Conservation (phyloP, 2,329 filamentous ascomycete species). For the Magnaporthiopsis incrustans region DNA sequence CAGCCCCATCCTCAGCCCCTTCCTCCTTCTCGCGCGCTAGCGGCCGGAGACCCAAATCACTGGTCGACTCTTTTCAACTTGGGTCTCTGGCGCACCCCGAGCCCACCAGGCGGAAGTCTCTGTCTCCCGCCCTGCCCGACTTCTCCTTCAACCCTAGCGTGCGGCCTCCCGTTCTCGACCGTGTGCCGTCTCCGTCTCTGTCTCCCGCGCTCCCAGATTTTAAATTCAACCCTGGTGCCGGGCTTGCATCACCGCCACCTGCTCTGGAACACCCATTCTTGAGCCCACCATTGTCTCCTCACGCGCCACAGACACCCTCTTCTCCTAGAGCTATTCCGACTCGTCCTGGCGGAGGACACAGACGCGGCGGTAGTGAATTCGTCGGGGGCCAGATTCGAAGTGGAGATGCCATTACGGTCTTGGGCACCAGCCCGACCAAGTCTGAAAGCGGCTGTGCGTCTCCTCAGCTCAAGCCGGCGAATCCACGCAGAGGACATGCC, state of each 20-base stretch:
- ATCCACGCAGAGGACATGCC: conserved; percentile 59
- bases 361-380: conserved; percentile 78
- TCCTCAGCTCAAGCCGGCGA: conserved; percentile 43
- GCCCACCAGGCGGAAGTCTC: conserved; percentile 19
- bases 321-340: conserved; percentile 41
- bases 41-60: conserved; percentile 44
- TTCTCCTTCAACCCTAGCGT: conserved; percentile 50
- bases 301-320: conserved; percentile 10
- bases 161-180: conserved; percentile 6
- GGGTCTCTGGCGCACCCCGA: conserved; percentile 21
- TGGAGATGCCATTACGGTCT: conserved; percentile 48
- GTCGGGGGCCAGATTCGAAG: conserved; percentile 63
- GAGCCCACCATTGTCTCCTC: conserved; percentile 48
- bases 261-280: conserved; percentile 32
- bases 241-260: conserved; percentile 22
- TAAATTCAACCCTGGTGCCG: conserved; percentile 18
- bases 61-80: conserved; percentile 36
- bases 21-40: conserved; percentile 39
- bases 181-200: not conserved
- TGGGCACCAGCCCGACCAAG: conserved; percentile 65
- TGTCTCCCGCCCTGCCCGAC: conserved; percentile 38
- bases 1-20: conserved; percentile 38
- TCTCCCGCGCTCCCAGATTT: conserved; percentile 7
- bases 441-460: conserved; percentile 49
- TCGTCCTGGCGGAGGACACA: conserved; percentile 58